Conservation (phyloP, 768 basidiomycete species). For the Rhizopogon roseolus region DNA sequence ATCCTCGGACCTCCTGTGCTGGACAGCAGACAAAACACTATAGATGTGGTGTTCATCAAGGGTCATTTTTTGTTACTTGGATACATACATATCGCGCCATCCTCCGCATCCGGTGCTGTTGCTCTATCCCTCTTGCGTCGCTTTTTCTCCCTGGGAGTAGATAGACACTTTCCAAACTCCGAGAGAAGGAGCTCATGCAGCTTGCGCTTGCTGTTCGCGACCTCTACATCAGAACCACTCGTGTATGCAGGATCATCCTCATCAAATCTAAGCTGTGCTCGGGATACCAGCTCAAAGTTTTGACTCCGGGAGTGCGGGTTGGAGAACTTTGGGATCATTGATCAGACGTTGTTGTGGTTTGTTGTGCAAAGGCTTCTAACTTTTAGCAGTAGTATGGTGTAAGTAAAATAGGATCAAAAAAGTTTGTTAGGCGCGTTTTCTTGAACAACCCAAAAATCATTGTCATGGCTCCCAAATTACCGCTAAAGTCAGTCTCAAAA, state of each 20-base stretch:
- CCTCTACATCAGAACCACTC: neutral
- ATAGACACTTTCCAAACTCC: slow-evolving; percentile 15
- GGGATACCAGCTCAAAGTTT: slow-evolving; percentile 28
- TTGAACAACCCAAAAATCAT: neutral
- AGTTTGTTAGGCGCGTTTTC: neutral
- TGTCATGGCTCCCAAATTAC: neutral
- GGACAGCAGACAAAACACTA: slow-evolving; percentile 51
- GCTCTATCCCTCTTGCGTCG: slow-evolving; percentile 2
- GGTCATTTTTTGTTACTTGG: neutral
- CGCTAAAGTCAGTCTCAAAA: slow-evolving; percentile 4
- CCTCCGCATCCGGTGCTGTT: neutral
- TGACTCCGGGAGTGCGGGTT: slow-evolving; percentile 42
- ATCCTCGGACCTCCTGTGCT: slow-evolving; percentile 20
- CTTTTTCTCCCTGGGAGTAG: neutral
- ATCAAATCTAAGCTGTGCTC: slow-evolving; percentile 22
- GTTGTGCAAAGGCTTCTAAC: slow-evolving; percentile 4
- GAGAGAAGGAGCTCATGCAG: slow-evolving; percentile 16
- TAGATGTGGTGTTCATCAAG: neutral
- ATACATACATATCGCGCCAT: slow-evolving; percentile 1
- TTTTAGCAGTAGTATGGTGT: neutral
- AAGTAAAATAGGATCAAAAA: slow-evolving; percentile 5
- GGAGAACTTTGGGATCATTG: slow-evolving; percentile 34
- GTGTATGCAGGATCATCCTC: slow-evolving; percentile 9
- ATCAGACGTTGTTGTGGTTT: slow-evolving; percentile 16
- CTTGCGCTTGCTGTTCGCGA: slow-evolving; percentile 12